Base-by-base conservation (phyloP, 495 filamentous ascomycete species). In the Aspergillus campestris region DNA sequence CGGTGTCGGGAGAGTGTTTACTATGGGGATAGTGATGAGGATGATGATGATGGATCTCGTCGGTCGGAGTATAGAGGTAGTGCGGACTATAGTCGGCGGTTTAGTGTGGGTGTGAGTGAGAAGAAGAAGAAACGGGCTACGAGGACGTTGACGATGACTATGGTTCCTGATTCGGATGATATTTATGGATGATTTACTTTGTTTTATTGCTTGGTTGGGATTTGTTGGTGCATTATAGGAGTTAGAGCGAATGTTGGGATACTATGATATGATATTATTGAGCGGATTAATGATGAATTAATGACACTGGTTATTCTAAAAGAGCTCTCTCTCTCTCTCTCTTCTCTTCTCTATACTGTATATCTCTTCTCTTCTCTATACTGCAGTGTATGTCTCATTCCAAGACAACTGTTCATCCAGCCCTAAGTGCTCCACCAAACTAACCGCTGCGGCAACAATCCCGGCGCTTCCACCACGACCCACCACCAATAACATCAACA, bases 91-190 rank as follows among this genome's bases (percentile, higher is more conserved):
- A 50, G 36, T 15, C 35, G 30, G 28, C 29, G 42, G 8, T 54
- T 55, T 6, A 46, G 46, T 5, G 50, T 52, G 44, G 47, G 56
- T 14, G 44, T 40, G 27, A 47, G 45, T 13, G 59, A 64, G 46
- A 59, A 55, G 41, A 61, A 51, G 39, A 42, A 52, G 15, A 42
- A 43, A 14, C 60, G 57, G n/a, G 34, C 51, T 18, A 47, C 56
- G 45, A 59, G 54, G 40, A 52, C 58, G 1, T 52, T 71, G 64
- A 70, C 66, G 34, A 49, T 62, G 41, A 52, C 57, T 1, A 72
- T 72, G 69, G 69, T 72, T 6, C 64, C 67, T n/a, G 58, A 66
- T 50, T 45, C 60, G 5, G 69, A 71, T 9, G 64, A 70, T 14
- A 56, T 71, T 11, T 71, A 65, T 50, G 59, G 59, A 36, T 70